Conservation (phyloP, 257 asterid species). For the Echium plantagineum region DNA sequence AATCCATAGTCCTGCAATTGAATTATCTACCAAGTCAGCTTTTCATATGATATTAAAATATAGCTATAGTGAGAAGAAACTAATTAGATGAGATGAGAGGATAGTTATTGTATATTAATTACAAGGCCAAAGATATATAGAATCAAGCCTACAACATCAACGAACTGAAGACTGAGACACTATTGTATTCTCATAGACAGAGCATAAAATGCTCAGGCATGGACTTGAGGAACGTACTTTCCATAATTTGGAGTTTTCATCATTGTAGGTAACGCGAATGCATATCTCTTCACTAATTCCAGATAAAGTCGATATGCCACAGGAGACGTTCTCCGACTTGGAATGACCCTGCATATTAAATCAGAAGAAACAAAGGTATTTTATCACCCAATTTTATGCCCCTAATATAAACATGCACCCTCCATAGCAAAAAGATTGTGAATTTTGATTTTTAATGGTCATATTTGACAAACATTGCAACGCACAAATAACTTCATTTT, state of each 20-base stretch:
- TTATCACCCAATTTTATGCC: background rate
- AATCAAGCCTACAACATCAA: too few relatives aligned
- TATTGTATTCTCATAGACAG: background rate
- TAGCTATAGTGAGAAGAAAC: too few relatives aligned
- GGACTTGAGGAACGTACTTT: constrained; percentile 1
- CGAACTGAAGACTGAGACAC: too few relatives aligned
- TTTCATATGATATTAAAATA: background rate
- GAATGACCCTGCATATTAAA: constrained; percentile 8
- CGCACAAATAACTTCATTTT: too few relatives aligned
- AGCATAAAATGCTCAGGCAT: background rate
- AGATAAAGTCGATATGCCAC: constrained; percentile 11
- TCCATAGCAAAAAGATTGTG: too few relatives aligned
- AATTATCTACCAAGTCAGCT: background rate
- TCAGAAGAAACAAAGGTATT: background rate
- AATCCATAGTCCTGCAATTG: constrained; percentile 8
- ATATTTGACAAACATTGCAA: too few relatives aligned
- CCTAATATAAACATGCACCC: background rate
- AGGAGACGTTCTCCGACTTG: constrained; percentile 4
- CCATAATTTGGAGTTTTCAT: background rate
- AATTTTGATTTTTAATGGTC: too few relatives aligned
- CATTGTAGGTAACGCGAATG: background rate
- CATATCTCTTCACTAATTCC: constrained; percentile 8
- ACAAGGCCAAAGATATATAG: too few relatives aligned
- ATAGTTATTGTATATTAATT: too few relatives aligned
- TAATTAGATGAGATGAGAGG: too few relatives aligned